Evolutionary conservation across 2,329 filamentous ascomycete genomes (phyloP), one percentile per base, ranked within the genome.

Genomic region (Beauveria caledonica): DNA sequence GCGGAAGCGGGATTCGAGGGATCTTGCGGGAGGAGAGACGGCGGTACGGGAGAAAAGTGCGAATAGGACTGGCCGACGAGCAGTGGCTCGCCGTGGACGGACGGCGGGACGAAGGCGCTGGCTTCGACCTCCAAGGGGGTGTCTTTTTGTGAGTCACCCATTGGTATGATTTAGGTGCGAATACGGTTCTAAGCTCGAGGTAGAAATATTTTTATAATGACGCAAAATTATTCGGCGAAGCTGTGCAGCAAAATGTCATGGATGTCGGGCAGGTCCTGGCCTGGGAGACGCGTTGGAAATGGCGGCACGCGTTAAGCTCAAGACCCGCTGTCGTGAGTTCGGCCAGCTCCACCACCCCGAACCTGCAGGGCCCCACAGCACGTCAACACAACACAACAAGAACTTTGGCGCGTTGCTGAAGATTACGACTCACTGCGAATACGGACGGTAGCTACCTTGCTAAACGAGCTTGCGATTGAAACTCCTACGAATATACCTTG

Each of bases 21-120:
- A 54, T 76, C 65, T 63, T 76, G 67, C 1, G 79, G 72, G 23
- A 80, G 80, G 57, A 91, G 82, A n/a, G 75, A 71, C 0, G 81
- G 70, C 1, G 89, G 90, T 1, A 90, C 78, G 17, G 83, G 77
- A 0, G 88, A 90, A 77, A 86, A 90, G 73, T 92, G 82, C 11
- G 83, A 80, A 76, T 90, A 91, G 45, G 88, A 86, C 51, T 80
- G 79, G 70, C 89, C 89, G 45, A 79, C 70, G 66, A 89, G 76
- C 63, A 92, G 79, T 44, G 75, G 71, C 19, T 74, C 60, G 50
- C 70, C 69, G 73, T 87, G 75, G 66, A 92, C 80, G 17, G 87
- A 92, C 7, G 89, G 89, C 15, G 88, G 87, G 63, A 89, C 75
- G 74, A 87, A 90, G 63, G 70, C 65, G 64, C 64, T 65, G 39